phyloP scores from a whole-genome alignment of 1,284 basidiomycete genomes.

The Farysia itapuensis region DNA sequence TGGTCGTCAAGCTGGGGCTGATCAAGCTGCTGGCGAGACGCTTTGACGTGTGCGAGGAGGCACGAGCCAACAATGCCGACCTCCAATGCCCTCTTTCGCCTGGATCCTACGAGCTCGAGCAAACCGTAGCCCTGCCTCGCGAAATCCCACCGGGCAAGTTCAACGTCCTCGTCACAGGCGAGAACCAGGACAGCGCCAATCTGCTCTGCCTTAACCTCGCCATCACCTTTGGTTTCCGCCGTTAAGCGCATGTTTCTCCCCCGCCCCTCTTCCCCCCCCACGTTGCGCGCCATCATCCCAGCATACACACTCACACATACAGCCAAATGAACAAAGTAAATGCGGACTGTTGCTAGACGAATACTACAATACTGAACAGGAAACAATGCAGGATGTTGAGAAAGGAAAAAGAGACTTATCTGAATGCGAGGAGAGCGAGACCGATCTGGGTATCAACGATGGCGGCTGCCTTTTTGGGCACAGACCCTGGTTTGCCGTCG shows the following conservation, averaged over 20 bases:
- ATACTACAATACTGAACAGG: background rate
- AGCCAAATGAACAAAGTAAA: too few species aligned
- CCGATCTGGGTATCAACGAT: constrained; percentile 21
- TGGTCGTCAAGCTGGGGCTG: constrained; percentile 55
- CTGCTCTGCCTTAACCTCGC: constrained; percentile 76
- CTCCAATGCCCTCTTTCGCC: constrained; percentile 53
- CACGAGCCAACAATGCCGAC: constrained; percentile 46
- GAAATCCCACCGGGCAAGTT: constrained; percentile 68
- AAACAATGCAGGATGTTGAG: too few species aligned
- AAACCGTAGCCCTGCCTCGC: constrained; percentile 52
- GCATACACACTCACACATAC: background rate
- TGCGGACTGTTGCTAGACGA: too few species aligned
- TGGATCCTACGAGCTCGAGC: constrained; percentile 49
- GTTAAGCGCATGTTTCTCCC: constrained; percentile 6
- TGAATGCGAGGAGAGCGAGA: constrained; percentile 25
- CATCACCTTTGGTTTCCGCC: constrained; percentile 64
- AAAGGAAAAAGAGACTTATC: constrained; percentile 4
- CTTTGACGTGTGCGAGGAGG: constrained; percentile 54
- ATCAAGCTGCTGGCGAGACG: constrained; percentile 46
- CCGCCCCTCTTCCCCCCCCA: background rate
- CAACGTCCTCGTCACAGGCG: constrained; percentile 71
- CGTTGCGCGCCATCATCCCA: background rate
- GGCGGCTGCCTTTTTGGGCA: constrained; percentile 16
- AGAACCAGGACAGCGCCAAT: constrained; percentile 75
- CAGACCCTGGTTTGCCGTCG: constrained; percentile 2